Evolutionary conservation across 1,139 yeast species (phyloP), one percentile per base, ranked within the genome.

Genomic region (Suhomyces terraborum): DNA sequence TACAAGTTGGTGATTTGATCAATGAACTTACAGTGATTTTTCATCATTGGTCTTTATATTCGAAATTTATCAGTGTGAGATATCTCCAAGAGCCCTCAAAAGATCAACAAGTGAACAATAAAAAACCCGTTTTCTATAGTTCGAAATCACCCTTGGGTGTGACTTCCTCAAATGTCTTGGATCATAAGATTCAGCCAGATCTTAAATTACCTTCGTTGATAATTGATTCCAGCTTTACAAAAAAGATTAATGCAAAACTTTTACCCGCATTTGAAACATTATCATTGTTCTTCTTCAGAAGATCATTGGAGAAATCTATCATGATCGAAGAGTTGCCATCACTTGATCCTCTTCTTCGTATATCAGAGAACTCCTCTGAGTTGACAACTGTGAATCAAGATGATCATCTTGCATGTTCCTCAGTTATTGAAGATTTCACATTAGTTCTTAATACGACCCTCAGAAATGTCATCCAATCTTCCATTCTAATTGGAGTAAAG

Each of bases 11-110:
- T 8, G 74, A 73, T 38, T 52, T 82, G 28, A 69, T 86, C 14
- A 76, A 73, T 41, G 98, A 93, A 54, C 66, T 87, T 14, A 77
- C 95, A 0, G 72, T 84, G 5, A 84, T 93, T 55, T 66, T 93
- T 54, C 88, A 86, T 55, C 82, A 89, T 48, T 93, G 98, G 98
- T 73, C 87, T 7, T 74, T 88, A 59, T 94, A 89, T 60, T 75
- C 87, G 46, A 80, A 80, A 54, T 93, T 89, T 54, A 74, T 88
- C 50, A 77, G 88, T 1, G 72, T 77, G 23, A 78, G 84, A 47
- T 87, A 58, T 42, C 52, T 54, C 28, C 43, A 35, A 4, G 47
- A 31, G 10, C 31, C 40, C 1, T 40, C 28, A 8, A n/a, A 3
- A 2, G 8, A 18, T 2, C 19, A 12, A 18, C 5, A 6, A 5